These are phyloP conservation scores for Pseudomassariella vexata DNA, from an alignment of 2,329 filamentous ascomycete genomes.

Conservation along the genomic window DNA sequence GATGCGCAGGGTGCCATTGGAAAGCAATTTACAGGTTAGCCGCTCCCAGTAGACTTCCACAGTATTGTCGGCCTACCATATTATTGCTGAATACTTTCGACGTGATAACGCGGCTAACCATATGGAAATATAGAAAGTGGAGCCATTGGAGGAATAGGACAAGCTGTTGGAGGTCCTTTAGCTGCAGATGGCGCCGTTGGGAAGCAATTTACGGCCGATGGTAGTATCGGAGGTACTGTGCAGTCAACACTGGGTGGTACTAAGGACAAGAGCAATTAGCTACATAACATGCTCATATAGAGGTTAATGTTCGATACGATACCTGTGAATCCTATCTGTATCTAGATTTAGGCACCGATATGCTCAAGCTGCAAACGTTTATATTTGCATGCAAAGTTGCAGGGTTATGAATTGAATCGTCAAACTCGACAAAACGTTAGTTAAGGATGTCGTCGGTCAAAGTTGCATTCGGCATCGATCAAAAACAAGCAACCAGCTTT, in stretches of 20 bases:
- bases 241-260: slow-evolving; percentile 38
- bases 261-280: slow-evolving; percentile 23
- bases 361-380: too few species aligned
- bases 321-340: not conserved
- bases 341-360: not conserved
- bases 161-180: slow-evolving; percentile 44
- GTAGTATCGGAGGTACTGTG: slow-evolving; percentile 46
- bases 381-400: too few species aligned
- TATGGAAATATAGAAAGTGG: slow-evolving; percentile 29
- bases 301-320: not conserved
- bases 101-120: not conserved
- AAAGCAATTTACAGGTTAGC: slow-evolving; percentile 47
- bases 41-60: not conserved
- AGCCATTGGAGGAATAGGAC: slow-evolving; percentile 41
- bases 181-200: slow-evolving; percentile 47
- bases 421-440: too few species aligned
- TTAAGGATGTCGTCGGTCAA: too few species aligned
- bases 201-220: slow-evolving; percentile 48
- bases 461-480: too few species aligned
- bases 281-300: not conserved
- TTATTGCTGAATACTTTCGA: not conserved
- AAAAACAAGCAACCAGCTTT: too few species aligned
- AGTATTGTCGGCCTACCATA: not conserved
- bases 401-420: too few species aligned
- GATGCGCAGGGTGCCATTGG: slow-evolving; percentile 46